These are phyloP conservation scores for Kuraishia floccosa DNA, from an alignment of 805 yeast species.

Conservation along the genomic window DNA sequence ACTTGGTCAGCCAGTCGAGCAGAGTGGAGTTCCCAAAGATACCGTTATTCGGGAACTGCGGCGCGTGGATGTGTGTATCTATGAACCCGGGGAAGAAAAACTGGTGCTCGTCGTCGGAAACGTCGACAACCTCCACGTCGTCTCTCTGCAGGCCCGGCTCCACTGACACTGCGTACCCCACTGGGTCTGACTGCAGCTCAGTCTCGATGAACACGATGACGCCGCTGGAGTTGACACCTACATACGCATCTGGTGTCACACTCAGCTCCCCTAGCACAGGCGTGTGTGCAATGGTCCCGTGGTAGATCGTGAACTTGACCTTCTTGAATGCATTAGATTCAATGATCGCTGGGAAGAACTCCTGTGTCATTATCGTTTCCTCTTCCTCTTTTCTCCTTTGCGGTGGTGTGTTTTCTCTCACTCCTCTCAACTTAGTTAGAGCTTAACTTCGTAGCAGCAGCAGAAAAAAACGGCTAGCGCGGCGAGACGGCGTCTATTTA, in stretches of 20 bases:
- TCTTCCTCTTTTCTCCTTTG: too few relatives aligned
- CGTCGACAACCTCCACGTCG: conserved; percentile 19
- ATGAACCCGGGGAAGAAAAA: conserved; percentile 79
- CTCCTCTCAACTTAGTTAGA: too few relatives aligned
- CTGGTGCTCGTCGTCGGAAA: conserved; percentile 22
- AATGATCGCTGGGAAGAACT: conserved; percentile 6
- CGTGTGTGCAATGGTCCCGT: conserved; percentile 68
- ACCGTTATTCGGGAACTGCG: conserved; percentile 75
- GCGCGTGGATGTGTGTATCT: conserved; percentile 79
- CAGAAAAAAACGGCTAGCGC: too few relatives aligned
- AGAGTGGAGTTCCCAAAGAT: conserved; percentile 79
- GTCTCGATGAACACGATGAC: conserved; percentile 27
- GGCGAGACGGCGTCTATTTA: too few relatives aligned
- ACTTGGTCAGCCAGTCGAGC: conserved; percentile 78
- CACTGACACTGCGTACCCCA: conserved; percentile 13
- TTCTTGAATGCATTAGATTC: conserved; percentile 8
- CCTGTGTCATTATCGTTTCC: conserved; percentile 1
- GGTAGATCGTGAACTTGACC: conserved; percentile 29
- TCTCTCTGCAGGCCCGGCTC: conserved; percentile 9
- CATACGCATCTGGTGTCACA: conserved; percentile 38
- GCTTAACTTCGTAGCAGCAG: too few relatives aligned
- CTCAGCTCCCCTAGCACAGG: conserved; percentile 49
- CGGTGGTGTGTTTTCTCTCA: too few relatives aligned
- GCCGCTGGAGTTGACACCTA: conserved; percentile 56
- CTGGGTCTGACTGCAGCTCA: conserved; percentile 11